These are phyloP conservation scores for Cercospora zeina DNA, from an alignment of 2,329 filamentous ascomycete genomes.

Conservation along the genomic window DNA sequence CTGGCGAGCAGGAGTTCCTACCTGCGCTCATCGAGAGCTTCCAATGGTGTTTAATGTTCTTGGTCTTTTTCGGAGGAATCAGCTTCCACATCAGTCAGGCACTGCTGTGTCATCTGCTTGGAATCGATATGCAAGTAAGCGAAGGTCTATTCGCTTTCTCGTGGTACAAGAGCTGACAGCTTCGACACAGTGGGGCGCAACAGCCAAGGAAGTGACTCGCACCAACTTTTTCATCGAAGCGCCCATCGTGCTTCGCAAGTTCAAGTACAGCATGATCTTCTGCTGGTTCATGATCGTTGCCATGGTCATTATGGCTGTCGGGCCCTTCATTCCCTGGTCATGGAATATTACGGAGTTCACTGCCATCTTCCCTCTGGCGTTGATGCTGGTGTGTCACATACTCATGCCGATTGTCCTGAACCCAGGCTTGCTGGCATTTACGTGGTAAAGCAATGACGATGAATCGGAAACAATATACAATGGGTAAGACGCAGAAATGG, in stretches of 20 bases:
- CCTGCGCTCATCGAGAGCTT: conserved; percentile 57
- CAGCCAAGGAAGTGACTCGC: conserved; percentile 77
- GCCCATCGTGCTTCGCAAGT: conserved; percentile 73
- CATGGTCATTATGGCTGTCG: conserved; percentile 66
- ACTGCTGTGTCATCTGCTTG: conserved; percentile 77
- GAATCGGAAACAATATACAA: background rate
- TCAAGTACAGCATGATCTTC: conserved; percentile 71
- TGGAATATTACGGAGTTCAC: conserved; percentile 55
- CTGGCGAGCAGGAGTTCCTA: conserved; percentile 56
- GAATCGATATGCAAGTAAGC: conserved; percentile 77
- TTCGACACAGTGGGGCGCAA: conserved; percentile 57
- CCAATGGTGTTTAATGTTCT: conserved; percentile 66
- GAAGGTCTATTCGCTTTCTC: background rate
- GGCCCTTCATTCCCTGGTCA: conserved; percentile 62
- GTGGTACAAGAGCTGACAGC: background rate
- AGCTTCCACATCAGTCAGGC: conserved; percentile 80
- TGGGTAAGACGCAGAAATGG: background rate
- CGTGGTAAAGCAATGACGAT: conserved; percentile 56
- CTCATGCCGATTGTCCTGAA: conserved; percentile 72
- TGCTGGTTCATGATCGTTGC: conserved; percentile 57
- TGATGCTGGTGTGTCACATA: conserved; percentile 68
- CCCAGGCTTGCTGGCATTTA: conserved; percentile 78
- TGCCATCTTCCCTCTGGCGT: conserved; percentile 73
- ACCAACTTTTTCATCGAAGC: conserved; percentile 85
- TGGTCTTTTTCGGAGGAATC: conserved; percentile 79